phyloP scores from a whole-genome alignment of 2,329 filamentous ascomycete species.

The Clonostachys byssicola region DNA sequence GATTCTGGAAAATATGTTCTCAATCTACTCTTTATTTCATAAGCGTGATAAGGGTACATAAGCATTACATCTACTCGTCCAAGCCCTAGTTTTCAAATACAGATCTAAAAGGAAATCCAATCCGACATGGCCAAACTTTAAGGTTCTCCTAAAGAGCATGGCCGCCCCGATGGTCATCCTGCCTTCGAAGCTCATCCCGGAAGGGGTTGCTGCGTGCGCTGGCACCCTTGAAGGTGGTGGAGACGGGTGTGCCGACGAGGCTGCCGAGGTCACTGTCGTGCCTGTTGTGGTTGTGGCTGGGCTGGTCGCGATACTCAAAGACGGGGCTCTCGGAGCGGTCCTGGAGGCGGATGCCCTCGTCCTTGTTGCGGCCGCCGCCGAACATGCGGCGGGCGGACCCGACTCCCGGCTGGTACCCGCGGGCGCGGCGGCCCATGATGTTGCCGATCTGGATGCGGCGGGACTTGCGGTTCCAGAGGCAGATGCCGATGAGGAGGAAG shows the following conservation, averaged over 20 bases:
- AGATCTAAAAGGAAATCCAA: too few species aligned
- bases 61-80: too few species aligned
- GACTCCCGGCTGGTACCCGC: slow-evolving; percentile 33
- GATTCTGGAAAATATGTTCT: too few species aligned
- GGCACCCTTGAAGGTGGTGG: slow-evolving; percentile 28
- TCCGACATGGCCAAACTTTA: too few species aligned
- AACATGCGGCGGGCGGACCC: slow-evolving; percentile 29
- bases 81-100: too few species aligned
- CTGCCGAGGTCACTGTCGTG: slow-evolving; percentile 46
- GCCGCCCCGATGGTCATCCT: slow-evolving; percentile 24
- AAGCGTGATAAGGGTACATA: too few species aligned
- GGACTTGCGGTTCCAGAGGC: slow-evolving; percentile 50
- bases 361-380: slow-evolving; percentile 18
- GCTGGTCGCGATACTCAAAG: slow-evolving; percentile 15
- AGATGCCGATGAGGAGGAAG: slow-evolving; percentile 47
- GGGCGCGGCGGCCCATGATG: slow-evolving; percentile 40
- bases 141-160: too few species aligned
- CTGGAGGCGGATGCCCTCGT: slow-evolving; percentile 41
- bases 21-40: too few species aligned
- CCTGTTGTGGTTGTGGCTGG: slow-evolving; percentile 24
- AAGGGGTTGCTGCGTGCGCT: slow-evolving; percentile 34
- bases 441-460: slow-evolving; percentile 45
- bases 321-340: slow-evolving; percentile 9
- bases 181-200: slow-evolving; percentile 43
- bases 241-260: slow-evolving; percentile 40